Percentiles rank a stretch among this genome's conserved stretches.
These are phyloP conservation scores for Mortierella sp. DNA, from an alignment of 371 early-diverging fungal genomes.

Conservation along the genomic window DNA sequence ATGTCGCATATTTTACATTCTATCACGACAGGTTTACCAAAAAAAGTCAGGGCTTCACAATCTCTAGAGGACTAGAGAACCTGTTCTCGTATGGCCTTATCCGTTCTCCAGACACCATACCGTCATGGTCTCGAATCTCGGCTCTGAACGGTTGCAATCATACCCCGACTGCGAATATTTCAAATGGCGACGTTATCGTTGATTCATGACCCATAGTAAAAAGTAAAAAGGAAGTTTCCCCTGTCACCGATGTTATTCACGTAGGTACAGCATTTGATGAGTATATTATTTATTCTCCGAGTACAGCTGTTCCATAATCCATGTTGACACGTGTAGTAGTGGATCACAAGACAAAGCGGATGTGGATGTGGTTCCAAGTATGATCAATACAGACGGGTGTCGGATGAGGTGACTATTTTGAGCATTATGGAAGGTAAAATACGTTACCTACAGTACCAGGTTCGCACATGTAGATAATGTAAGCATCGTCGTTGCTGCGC, in stretches of 20 bases:
- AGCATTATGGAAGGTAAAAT: too few relatives aligned
- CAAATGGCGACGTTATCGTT: background rate
- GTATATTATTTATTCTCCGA: background rate
- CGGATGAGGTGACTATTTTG: background rate
- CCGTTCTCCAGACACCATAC: background rate
- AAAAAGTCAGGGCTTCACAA: too few relatives aligned
- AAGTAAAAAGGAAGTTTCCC: too few relatives aligned
- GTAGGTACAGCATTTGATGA: too few relatives aligned
- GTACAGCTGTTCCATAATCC: background rate
- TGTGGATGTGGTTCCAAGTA: background rate
- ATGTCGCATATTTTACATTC: too few relatives aligned
- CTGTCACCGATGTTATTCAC: too few relatives aligned
- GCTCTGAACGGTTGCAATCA: background rate
- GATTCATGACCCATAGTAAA: background rate
- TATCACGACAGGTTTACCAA: too few relatives aligned
- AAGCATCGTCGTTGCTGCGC: background rate
- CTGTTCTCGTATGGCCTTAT: too few relatives aligned
- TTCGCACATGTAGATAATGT: too few relatives aligned
- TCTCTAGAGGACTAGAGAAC: too few relatives aligned
- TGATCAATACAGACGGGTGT: background rate
- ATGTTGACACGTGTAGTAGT: background rate
- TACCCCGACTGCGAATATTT: background rate
- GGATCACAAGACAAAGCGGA: background rate
- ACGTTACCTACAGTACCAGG: too few relatives aligned
- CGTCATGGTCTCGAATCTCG: background rate